Conservation (phyloP, 371 early-diverging fungal species). For the Lichtheimia ramosa region DNA sequence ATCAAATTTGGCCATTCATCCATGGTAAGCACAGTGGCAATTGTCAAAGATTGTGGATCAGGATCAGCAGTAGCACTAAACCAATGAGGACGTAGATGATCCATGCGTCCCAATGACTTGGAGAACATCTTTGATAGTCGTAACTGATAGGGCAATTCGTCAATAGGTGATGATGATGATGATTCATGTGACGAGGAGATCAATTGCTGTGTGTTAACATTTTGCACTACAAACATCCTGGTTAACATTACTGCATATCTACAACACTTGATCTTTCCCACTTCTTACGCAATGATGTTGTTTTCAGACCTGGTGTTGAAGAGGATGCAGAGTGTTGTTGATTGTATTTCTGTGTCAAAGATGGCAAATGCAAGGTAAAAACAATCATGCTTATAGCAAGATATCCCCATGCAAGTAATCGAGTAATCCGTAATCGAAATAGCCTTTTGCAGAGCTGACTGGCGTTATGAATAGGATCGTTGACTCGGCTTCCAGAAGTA, state of each 20-base stretch:
- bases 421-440: conserved; percentile 14
- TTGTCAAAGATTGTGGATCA: conserved; percentile 13
- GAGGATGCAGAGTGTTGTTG: not conserved
- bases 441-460: conserved; percentile 6
- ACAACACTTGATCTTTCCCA: not conserved
- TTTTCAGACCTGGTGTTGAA: too few species aligned
- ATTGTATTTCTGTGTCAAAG: not conserved
- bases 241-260: not conserved
- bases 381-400: conserved; percentile 21
- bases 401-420: conserved; percentile 24
- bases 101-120: conserved; percentile 21
- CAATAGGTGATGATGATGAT: conserved; percentile 11
- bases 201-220: not conserved
- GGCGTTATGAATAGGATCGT: too few species aligned
- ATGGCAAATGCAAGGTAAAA: conserved; percentile 23
- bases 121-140: conserved; percentile 33
- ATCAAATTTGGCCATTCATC: conserved; percentile 19
- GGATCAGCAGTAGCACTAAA: conserved; percentile 20
- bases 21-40: conserved; percentile 29
- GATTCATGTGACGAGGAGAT: not conserved
- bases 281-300: too few species aligned
- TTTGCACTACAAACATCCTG: not conserved
- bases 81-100: conserved; percentile 33
- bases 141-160: conserved; percentile 13
- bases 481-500: too few species aligned